Evolutionary conservation across 208 protist genomes (phyloP).

Genomic region (Crithidia fasciculata): DNA sequence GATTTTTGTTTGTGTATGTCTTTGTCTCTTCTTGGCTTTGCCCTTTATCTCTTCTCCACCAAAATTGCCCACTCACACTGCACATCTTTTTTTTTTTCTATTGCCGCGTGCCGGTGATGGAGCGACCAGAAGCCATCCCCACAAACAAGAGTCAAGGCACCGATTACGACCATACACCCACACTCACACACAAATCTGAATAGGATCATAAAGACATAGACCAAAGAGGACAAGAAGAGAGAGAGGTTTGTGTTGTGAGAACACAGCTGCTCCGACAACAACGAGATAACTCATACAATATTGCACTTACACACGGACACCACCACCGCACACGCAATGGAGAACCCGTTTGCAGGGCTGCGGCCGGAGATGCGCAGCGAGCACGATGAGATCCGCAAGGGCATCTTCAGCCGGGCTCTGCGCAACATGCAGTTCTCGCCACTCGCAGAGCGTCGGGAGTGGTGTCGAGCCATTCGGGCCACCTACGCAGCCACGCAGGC

Average conservation of each 20-base stretch:
- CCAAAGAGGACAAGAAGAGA: neutral
- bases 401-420: slow-evolving; percentile 77
- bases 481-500: slow-evolving; percentile 11
- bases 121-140: too few species aligned
- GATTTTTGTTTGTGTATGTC: too few species aligned
- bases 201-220: neutral
- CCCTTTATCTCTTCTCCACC: too few species aligned
- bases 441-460: slow-evolving; percentile 51
- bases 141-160: too few species aligned
- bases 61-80: neutral
- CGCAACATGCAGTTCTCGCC: slow-evolving; percentile 45
- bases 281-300: too few species aligned
- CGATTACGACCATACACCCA: neutral
- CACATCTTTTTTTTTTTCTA: neutral
- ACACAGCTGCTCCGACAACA: too few species aligned
- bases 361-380: slow-evolving; percentile 71
- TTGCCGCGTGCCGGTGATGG: too few species aligned
- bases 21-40: too few species aligned
- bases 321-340: neutral
- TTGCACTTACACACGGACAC: too few species aligned
- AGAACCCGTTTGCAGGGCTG: slow-evolving; percentile 75
- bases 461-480: slow-evolving; percentile 68
- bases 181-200: neutral
- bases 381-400: slow-evolving; percentile 89
- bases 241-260: too few species aligned